These are phyloP conservation scores for Ehretia macrophylla DNA, from an alignment of 257 asterid genomes.

Conservation along the genomic window DNA sequence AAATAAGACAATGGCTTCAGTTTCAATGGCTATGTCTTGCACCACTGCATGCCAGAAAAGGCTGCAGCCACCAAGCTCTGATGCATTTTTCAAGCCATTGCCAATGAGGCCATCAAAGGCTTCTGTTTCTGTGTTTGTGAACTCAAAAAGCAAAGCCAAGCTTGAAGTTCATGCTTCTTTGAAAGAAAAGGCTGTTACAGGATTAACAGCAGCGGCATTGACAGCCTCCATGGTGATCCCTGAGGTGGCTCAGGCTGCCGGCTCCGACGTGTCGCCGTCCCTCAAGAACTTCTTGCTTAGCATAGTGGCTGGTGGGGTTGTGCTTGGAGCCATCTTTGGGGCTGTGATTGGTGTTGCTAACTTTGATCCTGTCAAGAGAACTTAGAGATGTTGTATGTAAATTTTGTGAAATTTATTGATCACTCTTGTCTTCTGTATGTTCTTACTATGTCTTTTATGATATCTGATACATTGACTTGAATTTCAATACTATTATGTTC, in stretches of 20 bases:
- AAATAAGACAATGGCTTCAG: slow-evolving; percentile 30
- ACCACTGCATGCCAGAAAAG: no score
- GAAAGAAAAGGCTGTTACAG: slow-evolving; percentile 42
- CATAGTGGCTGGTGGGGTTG: slow-evolving; percentile 46
- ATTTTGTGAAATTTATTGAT: neutral
- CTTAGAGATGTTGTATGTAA: neutral
- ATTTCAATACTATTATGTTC: no score
- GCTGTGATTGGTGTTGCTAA: slow-evolving; percentile 18
- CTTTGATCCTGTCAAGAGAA: neutral
- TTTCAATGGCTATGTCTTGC: slow-evolving; percentile 38
- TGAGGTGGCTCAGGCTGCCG: slow-evolving; percentile 48
- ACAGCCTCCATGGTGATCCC: slow-evolving; percentile 42
- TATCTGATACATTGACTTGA: no score
- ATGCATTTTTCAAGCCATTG: slow-evolving; percentile 34
- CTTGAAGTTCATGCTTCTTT: slow-evolving; percentile 30
- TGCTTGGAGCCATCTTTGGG: slow-evolving; percentile 29
- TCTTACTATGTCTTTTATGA: neutral
- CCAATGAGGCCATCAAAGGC: slow-evolving; percentile 21
- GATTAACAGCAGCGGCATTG: slow-evolving; percentile 34
- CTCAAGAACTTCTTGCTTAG: slow-evolving; percentile 58
- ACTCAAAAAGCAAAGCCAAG: slow-evolving; percentile 9
- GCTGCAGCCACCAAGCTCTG: slow-evolving; percentile 20
- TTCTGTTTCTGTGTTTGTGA: neutral
- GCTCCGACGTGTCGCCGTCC: slow-evolving; percentile 32
- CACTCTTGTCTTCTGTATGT: neutral